Conservation (phyloP, 2,329 filamentous ascomycete genomes). For the Cordyceps cateniannulata region DNA sequence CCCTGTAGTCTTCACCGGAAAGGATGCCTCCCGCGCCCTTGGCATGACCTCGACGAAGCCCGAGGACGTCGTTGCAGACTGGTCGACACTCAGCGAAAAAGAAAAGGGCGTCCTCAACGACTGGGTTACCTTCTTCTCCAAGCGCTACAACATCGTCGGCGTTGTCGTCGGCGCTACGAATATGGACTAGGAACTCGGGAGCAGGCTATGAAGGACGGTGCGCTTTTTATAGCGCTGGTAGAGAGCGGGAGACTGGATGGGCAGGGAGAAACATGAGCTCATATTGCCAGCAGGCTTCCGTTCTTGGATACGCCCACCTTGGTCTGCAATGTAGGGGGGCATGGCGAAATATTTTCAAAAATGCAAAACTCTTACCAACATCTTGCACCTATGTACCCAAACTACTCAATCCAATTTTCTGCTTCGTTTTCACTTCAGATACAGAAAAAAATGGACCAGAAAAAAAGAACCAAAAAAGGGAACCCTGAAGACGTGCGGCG, state of each 20-base stretch:
- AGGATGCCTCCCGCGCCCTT: constrained; percentile 89
- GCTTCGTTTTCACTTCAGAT: no score
- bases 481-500: not conserved
- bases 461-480: not conserved
- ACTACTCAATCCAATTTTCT: no score
- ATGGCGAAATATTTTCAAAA: not conserved
- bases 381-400: no score
- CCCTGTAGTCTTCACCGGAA: constrained; percentile 79
- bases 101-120: constrained; percentile 81
- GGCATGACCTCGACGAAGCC: constrained; percentile 79
- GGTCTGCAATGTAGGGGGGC: not conserved
- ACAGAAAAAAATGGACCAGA: not conserved
- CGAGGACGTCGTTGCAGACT: constrained; percentile 77
- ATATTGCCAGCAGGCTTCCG: not conserved
- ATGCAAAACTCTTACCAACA: not conserved
- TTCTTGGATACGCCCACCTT: not conserved
- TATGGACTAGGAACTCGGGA: constrained; percentile 30
- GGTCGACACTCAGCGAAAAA: constrained; percentile 75
- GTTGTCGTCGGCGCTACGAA: constrained; percentile 56
- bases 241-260: not conserved
- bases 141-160: constrained; percentile 89
- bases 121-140: constrained; percentile 95
- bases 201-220: not conserved
- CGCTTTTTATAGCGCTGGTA: not conserved
- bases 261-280: not conserved